Conservation (phyloP, 2,329 filamentous ascomycete genomes). For the Falciphora oryzae region DNA sequence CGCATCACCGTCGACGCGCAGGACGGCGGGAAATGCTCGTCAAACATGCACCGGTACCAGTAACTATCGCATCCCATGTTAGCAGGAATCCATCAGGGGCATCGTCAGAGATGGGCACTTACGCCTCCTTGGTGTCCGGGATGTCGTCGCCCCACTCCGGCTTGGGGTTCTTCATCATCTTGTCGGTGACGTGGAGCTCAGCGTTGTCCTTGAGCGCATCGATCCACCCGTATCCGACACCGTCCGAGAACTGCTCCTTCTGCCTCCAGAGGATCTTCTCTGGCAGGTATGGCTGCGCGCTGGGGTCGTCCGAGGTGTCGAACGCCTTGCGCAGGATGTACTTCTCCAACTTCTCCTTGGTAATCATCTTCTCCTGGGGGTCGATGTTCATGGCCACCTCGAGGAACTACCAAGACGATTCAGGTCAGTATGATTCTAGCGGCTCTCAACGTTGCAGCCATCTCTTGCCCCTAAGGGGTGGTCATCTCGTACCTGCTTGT, state of each 20-base stretch:
- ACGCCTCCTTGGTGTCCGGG: conserved; percentile 95
- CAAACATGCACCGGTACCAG: conserved; percentile 98
- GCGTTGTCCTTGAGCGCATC: conserved; percentile 94
- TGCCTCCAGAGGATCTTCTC: conserved; percentile 95
- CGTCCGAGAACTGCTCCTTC: conserved; percentile 99
- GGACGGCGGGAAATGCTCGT: conserved; percentile 91
- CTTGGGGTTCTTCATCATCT: conserved; percentile 98
- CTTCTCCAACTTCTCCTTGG: conserved; percentile 84
- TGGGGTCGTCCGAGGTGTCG: conserved; percentile 83
- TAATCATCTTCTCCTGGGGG: conserved; percentile 93
- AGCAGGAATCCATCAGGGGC: neutral
- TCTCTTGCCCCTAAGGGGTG: no score
- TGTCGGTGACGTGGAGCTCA: conserved; percentile 82
- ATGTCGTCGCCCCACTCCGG: conserved; percentile 90
- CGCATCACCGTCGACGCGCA: conserved; percentile 92
- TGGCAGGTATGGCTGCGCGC: conserved; percentile 79
- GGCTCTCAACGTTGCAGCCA: neutral
- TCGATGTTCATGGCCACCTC: conserved; percentile 91
- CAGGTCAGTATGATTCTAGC: conserved; percentile 16
- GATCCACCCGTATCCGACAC: conserved; percentile 98
- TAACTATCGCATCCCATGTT: conserved; percentile 45
- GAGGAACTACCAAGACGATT: conserved; percentile 59
- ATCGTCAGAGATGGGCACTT: conserved; percentile 30
- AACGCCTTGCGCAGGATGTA: conserved; percentile 98
- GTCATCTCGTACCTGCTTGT: conserved; percentile 63